These are phyloP conservation scores for Kodamaea neixiangensis DNA, from an alignment of 805 yeast species.

Conservation along the genomic window DNA sequence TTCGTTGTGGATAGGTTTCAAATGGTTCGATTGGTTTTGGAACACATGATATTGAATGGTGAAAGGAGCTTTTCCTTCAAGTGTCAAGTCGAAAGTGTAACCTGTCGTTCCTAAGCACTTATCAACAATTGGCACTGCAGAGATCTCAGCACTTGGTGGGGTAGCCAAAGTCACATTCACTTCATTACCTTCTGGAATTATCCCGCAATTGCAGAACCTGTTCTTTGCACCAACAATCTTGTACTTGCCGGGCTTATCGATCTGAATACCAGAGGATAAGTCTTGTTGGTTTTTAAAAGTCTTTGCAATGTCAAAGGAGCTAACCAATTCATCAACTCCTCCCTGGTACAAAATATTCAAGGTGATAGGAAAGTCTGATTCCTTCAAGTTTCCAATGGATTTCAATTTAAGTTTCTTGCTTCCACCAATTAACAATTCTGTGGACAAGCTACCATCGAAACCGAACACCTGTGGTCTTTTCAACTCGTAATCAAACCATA, in stretches of 20 bases:
- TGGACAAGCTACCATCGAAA: constrained; percentile 22
- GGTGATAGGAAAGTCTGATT: constrained; percentile 50
- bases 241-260: constrained; percentile 68
- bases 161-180: constrained; percentile 47
- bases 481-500: constrained; percentile 31
- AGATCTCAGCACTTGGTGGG: constrained; percentile 42
- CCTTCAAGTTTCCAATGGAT: constrained; percentile 13
- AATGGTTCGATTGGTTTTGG: constrained; percentile 37
- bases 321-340: constrained; percentile 1
- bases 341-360: constrained; percentile 22
- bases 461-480: constrained; percentile 26
- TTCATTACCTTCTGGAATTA: constrained; percentile 10
- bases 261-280: constrained; percentile 32
- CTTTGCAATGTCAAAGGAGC: constrained; percentile 16
- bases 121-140: constrained; percentile 68
- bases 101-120: constrained; percentile 94
- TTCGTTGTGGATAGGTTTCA: constrained; percentile 34
- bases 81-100: constrained; percentile 59
- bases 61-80: constrained; percentile 84
- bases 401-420: constrained; percentile 12
- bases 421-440: constrained; percentile 28
- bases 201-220: constrained; percentile 63
- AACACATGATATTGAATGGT: constrained; percentile 62
- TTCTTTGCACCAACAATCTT: constrained; percentile 55
- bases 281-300: constrained; percentile 27